A percentile compares a stretch with the other conserved stretches of the same genome.
Evolutionary conservation across 768 basidiomycete genomes (phyloP).

Genomic region (Mycena belliarum): DNA sequence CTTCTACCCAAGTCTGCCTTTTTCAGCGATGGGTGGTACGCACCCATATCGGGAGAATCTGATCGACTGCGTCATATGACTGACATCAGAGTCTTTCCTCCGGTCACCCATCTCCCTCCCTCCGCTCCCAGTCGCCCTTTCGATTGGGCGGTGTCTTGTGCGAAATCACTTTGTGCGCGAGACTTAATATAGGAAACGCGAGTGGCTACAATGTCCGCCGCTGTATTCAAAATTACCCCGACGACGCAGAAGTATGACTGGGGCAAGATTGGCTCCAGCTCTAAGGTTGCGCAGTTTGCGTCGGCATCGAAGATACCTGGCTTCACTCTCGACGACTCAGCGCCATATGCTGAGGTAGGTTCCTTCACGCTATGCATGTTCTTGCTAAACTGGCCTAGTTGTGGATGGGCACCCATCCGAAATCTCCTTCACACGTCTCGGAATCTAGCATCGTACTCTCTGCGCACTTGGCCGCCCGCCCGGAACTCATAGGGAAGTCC

Average conservation of each 20-base stretch:
- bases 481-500: slow-evolving; percentile 64
- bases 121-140: too few relatives aligned
- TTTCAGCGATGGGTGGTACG: neutral
- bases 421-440: slow-evolving; percentile 46
- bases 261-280: slow-evolving; percentile 81
- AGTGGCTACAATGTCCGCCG: slow-evolving; percentile 5
- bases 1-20: neutral
- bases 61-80: neutral
- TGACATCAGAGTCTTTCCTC: too few relatives aligned
- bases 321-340: slow-evolving; percentile 66
- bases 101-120: too few relatives aligned
- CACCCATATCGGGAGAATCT: slow-evolving; percentile 4
- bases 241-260: slow-evolving; percentile 93
- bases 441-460: slow-evolving; percentile 46
- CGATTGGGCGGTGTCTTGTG: too few relatives aligned
- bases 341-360: slow-evolving; percentile 89
- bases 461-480: slow-evolving; percentile 63
- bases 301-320: slow-evolving; percentile 57
- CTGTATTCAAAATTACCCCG: slow-evolving; percentile 78
- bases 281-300: slow-evolving; percentile 89
- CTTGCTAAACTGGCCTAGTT: slow-evolving; percentile 50
- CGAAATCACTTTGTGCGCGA: too few relatives aligned
- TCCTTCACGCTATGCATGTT: neutral
- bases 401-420: slow-evolving; percentile 99
- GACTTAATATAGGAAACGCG: too few relatives aligned